Base-by-base conservation (phyloP, 495 filamentous ascomycete species). In the Aspergillus indologenus region DNA sequence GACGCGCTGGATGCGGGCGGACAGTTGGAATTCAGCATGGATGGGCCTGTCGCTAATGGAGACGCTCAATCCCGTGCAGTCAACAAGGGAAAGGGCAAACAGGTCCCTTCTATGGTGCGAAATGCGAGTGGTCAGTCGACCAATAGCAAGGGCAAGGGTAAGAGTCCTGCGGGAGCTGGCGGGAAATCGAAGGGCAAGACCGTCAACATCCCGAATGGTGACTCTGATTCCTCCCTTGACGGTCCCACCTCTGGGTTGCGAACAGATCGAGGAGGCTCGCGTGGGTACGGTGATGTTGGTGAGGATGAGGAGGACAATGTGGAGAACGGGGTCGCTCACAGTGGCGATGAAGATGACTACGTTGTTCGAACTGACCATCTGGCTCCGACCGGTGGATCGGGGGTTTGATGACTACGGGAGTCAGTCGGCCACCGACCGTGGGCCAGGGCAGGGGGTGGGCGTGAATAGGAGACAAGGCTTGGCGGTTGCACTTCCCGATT, bases 101-200 rank as follows among this genome's bases (percentile, higher is more conserved):
- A 70, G 40, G 66, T 64, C 56, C 55, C 66, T 21, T 62, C 68
- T 9, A 60, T 57, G n/a, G 61, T 65, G 24, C 70, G 71, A 23
- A 74, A 60, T 57, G 55, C 64, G 17, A 73, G 70, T 48, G 66
- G 68, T 18, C 57, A 66, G 7, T 71, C 68, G 8, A 68, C 62
- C 11, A 69, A 69, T 53, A 67, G 65, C 26, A 77, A 75, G 45
- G 75, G 72, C 49, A 78, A 75, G 56, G 75, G 74, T 0, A 73
- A 76, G 67, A 62, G 47, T 53, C 15, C 56, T 34, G 51, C 26
- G 19, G 55, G 48, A 51, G 54, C 66, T 19, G 56, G 63, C n/a
- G 76, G 75, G n/a, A 86, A 87, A 58, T 79, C 73, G 20, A 86
- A 83, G 62, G 79, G 75, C 15, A 82, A 76, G 59, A 67, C 69